Percentiles rank a stretch among this genome's conserved stretches.
Conservation (phyloP, 805 yeast species). For the Monosporozyma solicola region DNA sequence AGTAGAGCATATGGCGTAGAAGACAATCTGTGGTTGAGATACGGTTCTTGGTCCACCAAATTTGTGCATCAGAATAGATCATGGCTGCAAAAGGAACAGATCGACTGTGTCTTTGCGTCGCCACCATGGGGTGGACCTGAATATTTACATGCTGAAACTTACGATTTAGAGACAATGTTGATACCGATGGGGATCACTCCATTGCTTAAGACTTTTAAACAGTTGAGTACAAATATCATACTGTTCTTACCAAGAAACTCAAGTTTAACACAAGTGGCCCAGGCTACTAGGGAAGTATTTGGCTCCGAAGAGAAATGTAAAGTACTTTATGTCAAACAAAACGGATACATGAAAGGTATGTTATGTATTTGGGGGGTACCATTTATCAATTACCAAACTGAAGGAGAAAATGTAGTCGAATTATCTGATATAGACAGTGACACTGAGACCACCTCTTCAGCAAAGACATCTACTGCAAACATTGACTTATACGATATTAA, state of each 20-base stretch:
- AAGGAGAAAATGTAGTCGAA: constrained; percentile 1
- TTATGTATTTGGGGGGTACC: constrained; percentile 52
- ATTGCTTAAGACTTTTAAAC: constrained; percentile 36
- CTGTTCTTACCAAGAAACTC: constrained; percentile 58
- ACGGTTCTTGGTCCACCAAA: constrained; percentile 37
- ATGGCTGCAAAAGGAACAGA: constrained; percentile 13
- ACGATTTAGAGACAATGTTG: constrained; percentile 38
- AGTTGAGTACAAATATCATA: constrained; percentile 40
- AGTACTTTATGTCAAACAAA: constrained; percentile 35
- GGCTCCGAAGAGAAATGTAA: constrained; percentile 39
- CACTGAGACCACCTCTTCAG: neutral
- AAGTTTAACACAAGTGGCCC: constrained; percentile 42
- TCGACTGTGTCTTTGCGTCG: constrained; percentile 51
- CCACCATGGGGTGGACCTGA: constrained; percentile 88
- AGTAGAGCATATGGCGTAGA: constrained; percentile 52
- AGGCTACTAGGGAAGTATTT: constrained; percentile 37
- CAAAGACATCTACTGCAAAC: neutral
- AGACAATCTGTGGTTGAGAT: constrained; percentile 39
- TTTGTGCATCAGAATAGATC: constrained; percentile 6
- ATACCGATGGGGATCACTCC: constrained; percentile 41
- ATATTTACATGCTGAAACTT: constrained; percentile 37
- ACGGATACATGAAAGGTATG: constrained; percentile 44
- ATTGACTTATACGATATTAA: constrained; percentile 5
- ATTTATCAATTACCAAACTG: constrained; percentile 25
- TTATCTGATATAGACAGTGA: neutral